A percentile compares a stretch with the other conserved stretches of the same genome.
Conservation (phyloP, 2,329 filamentous ascomycete genomes). For the Colletotrichum eremochloae region DNA sequence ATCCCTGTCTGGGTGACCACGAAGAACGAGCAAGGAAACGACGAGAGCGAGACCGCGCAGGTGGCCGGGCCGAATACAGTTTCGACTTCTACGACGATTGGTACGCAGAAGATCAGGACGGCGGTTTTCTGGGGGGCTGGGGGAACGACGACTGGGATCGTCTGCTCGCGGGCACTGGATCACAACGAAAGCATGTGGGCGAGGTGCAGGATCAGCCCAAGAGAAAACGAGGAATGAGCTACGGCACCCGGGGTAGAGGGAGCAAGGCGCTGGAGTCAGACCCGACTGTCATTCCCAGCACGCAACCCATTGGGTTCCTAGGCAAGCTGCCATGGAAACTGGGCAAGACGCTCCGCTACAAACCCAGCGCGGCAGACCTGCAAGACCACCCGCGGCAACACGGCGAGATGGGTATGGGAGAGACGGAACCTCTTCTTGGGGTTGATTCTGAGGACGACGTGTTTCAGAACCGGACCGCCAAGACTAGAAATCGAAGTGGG, state of each 20-base stretch:
- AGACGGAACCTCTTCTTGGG: slow-evolving; percentile 78
- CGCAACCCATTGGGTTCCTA: slow-evolving; percentile 86
- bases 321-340: slow-evolving; percentile 87
- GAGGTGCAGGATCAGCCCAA: slow-evolving; percentile 74
- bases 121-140: slow-evolving; percentile 76
- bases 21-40: slow-evolving; percentile 80
- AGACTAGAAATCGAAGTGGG: slow-evolving; percentile 76
- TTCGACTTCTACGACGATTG: slow-evolving; percentile 99
- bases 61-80: slow-evolving; percentile 80
- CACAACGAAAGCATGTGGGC: slow-evolving; percentile 52
- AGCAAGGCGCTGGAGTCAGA: slow-evolving; percentile 71
- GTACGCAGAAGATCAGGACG: slow-evolving; percentile 73
- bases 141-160: slow-evolving; percentile 88
- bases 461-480: slow-evolving; percentile 51
- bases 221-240: slow-evolving; percentile 88
- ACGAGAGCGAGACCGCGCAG: slow-evolving; percentile 71
- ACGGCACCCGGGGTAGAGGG: slow-evolving; percentile 73
- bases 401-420: slow-evolving; percentile 59
- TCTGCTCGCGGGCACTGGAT: slow-evolving; percentile 78
- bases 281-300: slow-evolving; percentile 90
- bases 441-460: slow-evolving; percentile 47
- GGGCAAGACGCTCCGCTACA: slow-evolving; percentile 86
- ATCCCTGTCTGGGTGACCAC: slow-evolving; percentile 77
- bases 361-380: slow-evolving; percentile 89
- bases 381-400: slow-evolving; percentile 82